These are phyloP conservation scores for Paramecium caudatum DNA, from an alignment of 73 alveolate genomes.

Conservation along the genomic window DNA sequence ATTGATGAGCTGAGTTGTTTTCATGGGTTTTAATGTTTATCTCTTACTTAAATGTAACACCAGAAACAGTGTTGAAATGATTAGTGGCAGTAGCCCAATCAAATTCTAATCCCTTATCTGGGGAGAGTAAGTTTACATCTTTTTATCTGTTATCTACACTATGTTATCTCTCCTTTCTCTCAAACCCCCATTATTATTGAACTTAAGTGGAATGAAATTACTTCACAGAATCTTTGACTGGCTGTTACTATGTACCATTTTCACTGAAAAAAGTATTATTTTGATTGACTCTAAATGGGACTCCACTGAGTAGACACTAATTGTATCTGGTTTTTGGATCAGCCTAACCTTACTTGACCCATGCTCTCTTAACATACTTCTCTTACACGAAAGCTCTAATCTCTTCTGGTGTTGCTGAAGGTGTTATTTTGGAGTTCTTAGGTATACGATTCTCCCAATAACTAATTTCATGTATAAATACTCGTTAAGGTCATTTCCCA, in stretches of 20 bases:
- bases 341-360: conserved; percentile 66
- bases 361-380: conserved; percentile 46
- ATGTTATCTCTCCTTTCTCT: not conserved
- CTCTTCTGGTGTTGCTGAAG: conserved; percentile 37
- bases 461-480: not conserved
- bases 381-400: conserved; percentile 16
- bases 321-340: conserved; percentile 60
- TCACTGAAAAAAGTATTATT: conserved; percentile 52
- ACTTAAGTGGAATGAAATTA: conserved; percentile 21
- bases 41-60: no score
- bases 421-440: not conserved
- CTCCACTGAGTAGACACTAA: conserved; percentile 27
- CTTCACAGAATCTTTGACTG: not conserved
- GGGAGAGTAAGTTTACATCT: conserved; percentile 45
- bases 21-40: no score
- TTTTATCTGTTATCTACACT: not conserved
- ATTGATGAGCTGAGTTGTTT: no score
- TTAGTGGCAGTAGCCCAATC: conserved; percentile 49
- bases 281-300: conserved; percentile 42
- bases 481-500: conserved; percentile 69
- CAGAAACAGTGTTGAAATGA: conserved; percentile 25
- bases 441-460: conserved; percentile 53
- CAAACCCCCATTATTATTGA: not conserved
- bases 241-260: conserved; percentile 11
- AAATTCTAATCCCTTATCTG: not conserved